These are phyloP conservation scores for Cymodocea nodosa DNA, from an alignment of 116 monocot genomes.

Conservation along the genomic window DNA sequence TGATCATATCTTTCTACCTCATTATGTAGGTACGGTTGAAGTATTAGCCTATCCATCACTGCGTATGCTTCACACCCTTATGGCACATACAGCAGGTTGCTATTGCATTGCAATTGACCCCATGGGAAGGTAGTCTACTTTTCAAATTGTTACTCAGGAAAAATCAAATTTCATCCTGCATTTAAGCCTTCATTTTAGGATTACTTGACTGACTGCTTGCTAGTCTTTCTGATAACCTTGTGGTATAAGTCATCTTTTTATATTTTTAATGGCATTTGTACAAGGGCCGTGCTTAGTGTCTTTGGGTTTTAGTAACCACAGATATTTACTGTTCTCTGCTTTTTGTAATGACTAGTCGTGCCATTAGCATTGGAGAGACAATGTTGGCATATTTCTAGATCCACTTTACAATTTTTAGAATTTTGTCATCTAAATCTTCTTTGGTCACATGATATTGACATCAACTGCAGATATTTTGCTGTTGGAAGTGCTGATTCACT, in stretches of 20 bases:
- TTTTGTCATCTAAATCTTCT: neutral
- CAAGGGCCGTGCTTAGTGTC: too few relatives aligned
- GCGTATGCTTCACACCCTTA: slow-evolving; percentile 54
- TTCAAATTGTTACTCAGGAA: neutral
- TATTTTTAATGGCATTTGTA: too few relatives aligned
- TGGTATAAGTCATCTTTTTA: too few relatives aligned
- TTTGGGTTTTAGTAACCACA: too few relatives aligned
- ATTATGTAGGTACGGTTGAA: slow-evolving; percentile 67
- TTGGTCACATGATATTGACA: neutral
- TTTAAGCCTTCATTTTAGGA: neutral
- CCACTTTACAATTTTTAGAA: neutral
- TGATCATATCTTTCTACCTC: neutral
- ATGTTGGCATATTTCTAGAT: neutral
- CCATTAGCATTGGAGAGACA: too few relatives aligned
- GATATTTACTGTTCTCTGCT: too few relatives aligned
- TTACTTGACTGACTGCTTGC: neutral
- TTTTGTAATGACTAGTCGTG: too few relatives aligned
- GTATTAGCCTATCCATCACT: slow-evolving; percentile 83
- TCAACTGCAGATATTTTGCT: slow-evolving; percentile 70
- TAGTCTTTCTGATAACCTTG: too few relatives aligned
- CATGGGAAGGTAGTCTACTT: slow-evolving; percentile 46
- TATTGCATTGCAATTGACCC: slow-evolving; percentile 98
- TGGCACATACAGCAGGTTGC: slow-evolving; percentile 95
- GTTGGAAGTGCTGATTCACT: slow-evolving; percentile 99
- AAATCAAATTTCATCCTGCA: neutral